Conservation (phyloP, 306 rosid species). For the Betula pendula region DNA sequence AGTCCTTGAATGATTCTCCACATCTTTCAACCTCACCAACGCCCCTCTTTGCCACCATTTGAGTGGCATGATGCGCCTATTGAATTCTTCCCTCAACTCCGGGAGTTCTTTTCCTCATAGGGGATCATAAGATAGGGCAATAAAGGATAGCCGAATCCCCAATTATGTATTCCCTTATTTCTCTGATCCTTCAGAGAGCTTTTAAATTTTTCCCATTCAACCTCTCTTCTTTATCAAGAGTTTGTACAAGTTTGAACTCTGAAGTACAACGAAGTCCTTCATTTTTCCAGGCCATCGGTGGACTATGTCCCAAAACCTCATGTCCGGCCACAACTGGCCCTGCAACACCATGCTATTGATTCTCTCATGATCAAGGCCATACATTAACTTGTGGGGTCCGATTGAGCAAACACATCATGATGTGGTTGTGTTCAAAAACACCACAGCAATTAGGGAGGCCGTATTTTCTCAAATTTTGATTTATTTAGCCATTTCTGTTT, state of each 20-base stretch:
- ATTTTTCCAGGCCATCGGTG: constrained; percentile 84
- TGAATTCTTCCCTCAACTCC: constrained; percentile 53
- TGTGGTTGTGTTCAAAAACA: constrained; percentile 69
- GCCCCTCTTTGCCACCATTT: constrained; percentile 73
- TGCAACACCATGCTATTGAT: constrained; percentile 92
- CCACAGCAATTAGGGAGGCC: constrained; percentile 94
- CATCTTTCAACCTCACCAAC: constrained; percentile 63
- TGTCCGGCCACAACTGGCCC: constrained; percentile 81
- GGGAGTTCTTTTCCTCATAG: constrained; percentile 67
- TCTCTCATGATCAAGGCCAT: constrained; percentile 80
- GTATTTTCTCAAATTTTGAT: constrained; percentile 68
- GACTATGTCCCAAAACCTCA: constrained; percentile 80
- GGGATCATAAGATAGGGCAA: constrained; percentile 83
- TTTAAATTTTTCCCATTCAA: constrained; percentile 56
- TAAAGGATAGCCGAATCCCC: constrained; percentile 83
- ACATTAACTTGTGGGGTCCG: constrained; percentile 54
- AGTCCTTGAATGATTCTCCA: constrained; percentile 91
- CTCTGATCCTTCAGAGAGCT: constrained; percentile 53
- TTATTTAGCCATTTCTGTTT: constrained; percentile 59
- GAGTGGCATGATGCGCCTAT: constrained; percentile 61
- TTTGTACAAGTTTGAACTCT: constrained; percentile 65
- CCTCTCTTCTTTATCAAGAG: constrained; percentile 62
- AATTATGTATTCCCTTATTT: constrained; percentile 68
- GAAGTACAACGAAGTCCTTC: constrained; percentile 61
- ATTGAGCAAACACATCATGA: constrained; percentile 68